phyloP scores from a whole-genome alignment of 371 early-diverging fungal species.

The Conidiobolus incongruus region DNA sequence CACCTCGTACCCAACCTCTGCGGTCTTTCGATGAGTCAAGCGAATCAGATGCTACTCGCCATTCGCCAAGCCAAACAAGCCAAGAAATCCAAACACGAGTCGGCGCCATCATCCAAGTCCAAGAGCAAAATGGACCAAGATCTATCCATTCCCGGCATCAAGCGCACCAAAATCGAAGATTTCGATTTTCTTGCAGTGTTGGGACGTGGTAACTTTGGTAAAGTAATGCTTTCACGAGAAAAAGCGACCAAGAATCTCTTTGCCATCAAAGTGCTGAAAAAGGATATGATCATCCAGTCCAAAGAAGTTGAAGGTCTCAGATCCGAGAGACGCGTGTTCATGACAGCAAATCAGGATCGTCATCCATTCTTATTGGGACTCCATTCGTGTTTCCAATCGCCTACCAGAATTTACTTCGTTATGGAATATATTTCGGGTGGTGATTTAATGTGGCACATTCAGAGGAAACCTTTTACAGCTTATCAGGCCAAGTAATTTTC shows the following conservation, averaged over 20 bases:
- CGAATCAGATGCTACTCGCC: conserved; percentile 52
- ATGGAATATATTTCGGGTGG: conserved; percentile 99
- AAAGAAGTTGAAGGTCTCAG: conserved; percentile 82
- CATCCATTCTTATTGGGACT: conserved; percentile 93
- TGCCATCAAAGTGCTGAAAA: conserved; percentile 96
- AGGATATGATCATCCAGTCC: conserved; percentile 76
- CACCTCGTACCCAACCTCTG: conserved; percentile 80
- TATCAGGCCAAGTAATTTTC: conserved; percentile 58
- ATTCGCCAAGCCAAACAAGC: conserved; percentile 18
- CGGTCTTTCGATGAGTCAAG: conserved; percentile 66
- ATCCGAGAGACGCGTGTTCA: conserved; percentile 83
- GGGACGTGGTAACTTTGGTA: conserved; percentile 95
- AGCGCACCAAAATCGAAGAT: conserved; percentile 32
- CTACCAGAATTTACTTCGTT: conserved; percentile 85
- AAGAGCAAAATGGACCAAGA: neutral
- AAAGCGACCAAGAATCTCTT: conserved; percentile 47
- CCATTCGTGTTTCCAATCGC: conserved; percentile 89
- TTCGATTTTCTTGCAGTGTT: conserved; percentile 82
- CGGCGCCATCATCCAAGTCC: conserved; percentile 5
- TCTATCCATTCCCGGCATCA: neutral
- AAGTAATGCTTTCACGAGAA: conserved; percentile 89
- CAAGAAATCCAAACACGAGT: conserved; percentile 6
- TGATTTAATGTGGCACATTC: conserved; percentile 95
- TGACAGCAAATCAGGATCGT: conserved; percentile 59
- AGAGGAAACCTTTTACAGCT: conserved; percentile 64